Base-by-base conservation (phyloP, 805 yeast genomes). In the Yarrowia hollandica region DNA sequence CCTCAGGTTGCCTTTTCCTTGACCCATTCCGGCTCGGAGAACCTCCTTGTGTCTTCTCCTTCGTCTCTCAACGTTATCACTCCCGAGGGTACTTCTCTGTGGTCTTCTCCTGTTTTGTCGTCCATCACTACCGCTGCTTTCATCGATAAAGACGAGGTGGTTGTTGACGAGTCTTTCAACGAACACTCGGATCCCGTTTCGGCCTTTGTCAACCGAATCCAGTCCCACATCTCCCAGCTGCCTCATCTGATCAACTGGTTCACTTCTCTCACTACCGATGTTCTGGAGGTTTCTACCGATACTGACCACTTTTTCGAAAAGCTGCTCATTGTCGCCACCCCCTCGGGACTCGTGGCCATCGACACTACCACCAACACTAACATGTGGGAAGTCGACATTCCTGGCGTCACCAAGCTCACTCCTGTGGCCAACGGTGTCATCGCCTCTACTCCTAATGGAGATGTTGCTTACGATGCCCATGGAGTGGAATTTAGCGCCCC, bases 281-380 rank as follows among this genome's bases (percentile, higher is more conserved):
- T 30, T 3, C 30, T 61, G 18, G 31, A 55, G 39, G 50, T 31
- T 12, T 23, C 44, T 8, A 39, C 59, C 3, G 63, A 62, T 16
- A 65, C 62, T 9, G 65, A 64, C 14, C 54, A 65, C 23, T 73
- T 74, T 57, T 74, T 74, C 62, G 64, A 68, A 38, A 71, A 74
- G 64, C 59, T 66, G 16, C 61, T 72, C 1, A 65, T 72, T 10
- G 65, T 67, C 1, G 67, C 63, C 7, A 70, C 75, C 9, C 31
- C 41, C 15, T 69, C 69, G 12, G 34, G 55, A 4, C 38, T 60
- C 6, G 41, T 61, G 6, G 62, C 61, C 23, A 37, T 69, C 14
- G 66, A 62, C 33, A 60, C 62, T 14, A 37, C 42, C 25, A 21
- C 57, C 16, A 64, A 66, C 10, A 19, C 34, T 10, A 34, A 50